Base-by-base conservation (phyloP, 2,329 filamentous ascomycete genomes). In the Aspergillus calidoustus region DNA sequence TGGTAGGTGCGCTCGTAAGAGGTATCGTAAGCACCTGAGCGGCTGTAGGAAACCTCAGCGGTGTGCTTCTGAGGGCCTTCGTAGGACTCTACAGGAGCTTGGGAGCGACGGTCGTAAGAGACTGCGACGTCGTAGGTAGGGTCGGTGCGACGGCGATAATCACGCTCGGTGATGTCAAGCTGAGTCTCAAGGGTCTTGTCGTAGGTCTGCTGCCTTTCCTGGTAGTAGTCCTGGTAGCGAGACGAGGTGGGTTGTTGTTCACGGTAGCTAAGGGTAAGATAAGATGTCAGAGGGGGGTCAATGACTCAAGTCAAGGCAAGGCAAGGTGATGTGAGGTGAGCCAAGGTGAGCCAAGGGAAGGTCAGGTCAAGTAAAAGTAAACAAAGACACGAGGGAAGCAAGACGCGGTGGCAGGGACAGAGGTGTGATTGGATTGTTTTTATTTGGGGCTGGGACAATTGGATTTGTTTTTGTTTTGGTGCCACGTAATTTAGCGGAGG, bases 141-240 rank as follows among this genome's bases (percentile, higher is more conserved):
- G 67, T 83, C 77, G 67, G 80, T 81, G 69, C 82, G 83, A 86
- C 88, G 78, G 86, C 86, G 82, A 85, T 91, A 83, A 85, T 89
- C 81, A 86, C 87, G 81, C 68, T 83, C 81, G 73, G 82, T 81
- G 66, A 82, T 69, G 73, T 85, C 82, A 69, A 85, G 76, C 69
- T 84, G 82, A 63, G 75, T 76, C 66, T 82, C 76, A 65, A 79
- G 75, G 66, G 76, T 70, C 61, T 78, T 77, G 68, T 80, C 76
- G 71, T 75, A 73, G 66, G 73, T 73, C 63, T 73, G 72, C 56
- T 73, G 73, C 69, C 72, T 73, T 65, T 80, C 79, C 74, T 81
- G 77, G 75, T 50, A 57, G 47, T 41, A 57, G 34, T 80, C 79
- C 74, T 81, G 77, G 75, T 72, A 77, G 65, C 81, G 81, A 72